Evolutionary conservation across 2,329 filamentous ascomycete genomes (phyloP).

Genomic region (Graphiopsis chlorocephala): DNA sequence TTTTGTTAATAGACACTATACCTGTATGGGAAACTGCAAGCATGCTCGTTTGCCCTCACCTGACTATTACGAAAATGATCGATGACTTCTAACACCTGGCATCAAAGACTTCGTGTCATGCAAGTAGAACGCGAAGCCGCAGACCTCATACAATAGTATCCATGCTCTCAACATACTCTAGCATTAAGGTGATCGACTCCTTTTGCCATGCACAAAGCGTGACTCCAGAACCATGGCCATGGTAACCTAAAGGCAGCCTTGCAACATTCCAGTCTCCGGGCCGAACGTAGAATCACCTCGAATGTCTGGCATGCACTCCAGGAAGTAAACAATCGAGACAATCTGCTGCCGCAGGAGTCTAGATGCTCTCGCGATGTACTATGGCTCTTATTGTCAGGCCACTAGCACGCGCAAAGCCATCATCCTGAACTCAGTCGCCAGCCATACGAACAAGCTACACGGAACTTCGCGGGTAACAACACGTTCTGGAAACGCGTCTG

Average conservation of each 20-base stretch:
- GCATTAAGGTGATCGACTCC: background rate
- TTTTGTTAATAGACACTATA: background rate
- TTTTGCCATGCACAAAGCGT: background rate
- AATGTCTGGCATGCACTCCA: background rate
- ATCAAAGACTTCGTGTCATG: background rate
- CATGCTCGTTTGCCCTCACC: background rate
- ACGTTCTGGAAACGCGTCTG: background rate
- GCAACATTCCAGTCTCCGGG: background rate
- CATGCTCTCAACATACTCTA: background rate
- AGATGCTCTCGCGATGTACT: background rate
- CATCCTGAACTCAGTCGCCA: background rate
- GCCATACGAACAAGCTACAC: background rate
- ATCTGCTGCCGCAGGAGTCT: background rate
- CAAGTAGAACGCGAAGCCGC: background rate
- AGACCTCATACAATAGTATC: background rate
- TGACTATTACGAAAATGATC: background rate
- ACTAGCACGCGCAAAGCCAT: background rate
- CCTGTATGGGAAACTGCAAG: background rate
- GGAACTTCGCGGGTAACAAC: background rate
- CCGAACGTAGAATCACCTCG: background rate
- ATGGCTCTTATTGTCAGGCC: background rate
- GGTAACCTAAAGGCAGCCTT: background rate
- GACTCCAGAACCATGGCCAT: background rate
- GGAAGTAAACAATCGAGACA: constrained; percentile 1
- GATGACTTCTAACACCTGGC: background rate